Base-by-base conservation (phyloP, 1,284 basidiomycete genomes). In the Leccinum fuscescens region DNA sequence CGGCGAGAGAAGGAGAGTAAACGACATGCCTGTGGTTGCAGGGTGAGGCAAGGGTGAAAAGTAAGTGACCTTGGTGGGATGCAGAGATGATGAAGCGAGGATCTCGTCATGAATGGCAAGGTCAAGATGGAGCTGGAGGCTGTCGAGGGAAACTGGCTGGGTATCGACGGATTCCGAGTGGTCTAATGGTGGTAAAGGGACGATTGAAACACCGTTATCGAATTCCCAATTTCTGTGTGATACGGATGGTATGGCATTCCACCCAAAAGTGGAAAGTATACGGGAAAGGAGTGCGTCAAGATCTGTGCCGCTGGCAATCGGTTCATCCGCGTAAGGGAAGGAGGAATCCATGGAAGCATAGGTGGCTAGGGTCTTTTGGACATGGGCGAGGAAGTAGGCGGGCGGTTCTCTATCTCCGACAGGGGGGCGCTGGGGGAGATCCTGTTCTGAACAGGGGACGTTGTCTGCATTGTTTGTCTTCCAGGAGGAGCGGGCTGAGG, bases 351-450 rank as follows among this genome's bases (percentile, higher is more conserved):
- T 71, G 58, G 70, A 62, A 46, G 65, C 61, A n/a, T 74, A 75
- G 5, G 60, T 49, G 17, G 62, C 49, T 29, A 74, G 66, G 46
- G 63, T 67, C 46, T 62, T 62, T 35, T 60, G 65, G n/a, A 75
- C 62, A 29, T 72, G 72, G 42, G 58, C 54, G 29, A 69, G 61
- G 55, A 72, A 73, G 58, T 75, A 72, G n/a, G 63, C 64, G 4
- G 74, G 74, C 4, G 73, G 74, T 55, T 75, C 70, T 27, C 54
- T 68, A 24, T 74, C 72, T 31, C 67, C 63, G 53, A 74, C 59
- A 35, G 68, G 64, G 35, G 67, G 62, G 14, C 68, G 71, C 9
- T 63, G 62, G 29, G 64, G 51, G 35, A 48, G 53, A 54, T 66
- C 63, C 11, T 51, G 55, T 42, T 69, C 69, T 15, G 62, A 37